These are phyloP conservation scores for Candida suzukii DNA, from an alignment of 805 yeast genomes.

Conservation along the genomic window DNA sequence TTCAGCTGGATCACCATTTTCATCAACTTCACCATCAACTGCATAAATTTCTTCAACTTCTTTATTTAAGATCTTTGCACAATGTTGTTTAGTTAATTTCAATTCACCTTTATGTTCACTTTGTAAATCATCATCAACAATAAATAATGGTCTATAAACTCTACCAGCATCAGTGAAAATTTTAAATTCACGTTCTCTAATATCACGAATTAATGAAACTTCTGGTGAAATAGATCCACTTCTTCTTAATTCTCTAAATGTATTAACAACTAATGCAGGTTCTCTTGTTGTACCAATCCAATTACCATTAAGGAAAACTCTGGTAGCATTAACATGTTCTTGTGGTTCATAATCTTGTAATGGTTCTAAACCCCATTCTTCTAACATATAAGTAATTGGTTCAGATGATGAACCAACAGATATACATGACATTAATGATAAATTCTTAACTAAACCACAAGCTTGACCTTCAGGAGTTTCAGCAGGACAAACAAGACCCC, in stretches of 20 bases:
- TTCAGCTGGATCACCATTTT: constrained; percentile 40
- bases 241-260: constrained; percentile 87
- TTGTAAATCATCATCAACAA: constrained; percentile 80
- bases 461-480: constrained; percentile 99
- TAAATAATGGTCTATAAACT: constrained; percentile 92
- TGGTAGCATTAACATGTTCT: constrained; percentile 82
- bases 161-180: constrained; percentile 98
- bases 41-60: constrained; percentile 52
- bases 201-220: constrained; percentile 94
- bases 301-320: constrained; percentile 96
- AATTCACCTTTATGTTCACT: constrained; percentile 69
- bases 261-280: constrained; percentile 85
- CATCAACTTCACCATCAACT: constrained; percentile 38
- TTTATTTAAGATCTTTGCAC: constrained; percentile 57
- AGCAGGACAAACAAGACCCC: constrained; percentile 99
- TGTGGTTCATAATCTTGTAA: constrained; percentile 93
- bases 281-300: constrained; percentile 99
- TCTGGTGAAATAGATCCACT: constrained; percentile 94
- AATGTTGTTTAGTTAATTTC: constrained; percentile 78
- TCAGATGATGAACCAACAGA: constrained; percentile 98
- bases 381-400: constrained; percentile 85
- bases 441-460: constrained; percentile 96
- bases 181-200: constrained; percentile 92
- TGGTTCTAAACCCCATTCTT: constrained; percentile 99
- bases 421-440: constrained; percentile 94